Percentiles rank a stretch among this genome's conserved stretches.
Conservation (phyloP, 768 basidiomycete genomes). For the Russula abietina region DNA sequence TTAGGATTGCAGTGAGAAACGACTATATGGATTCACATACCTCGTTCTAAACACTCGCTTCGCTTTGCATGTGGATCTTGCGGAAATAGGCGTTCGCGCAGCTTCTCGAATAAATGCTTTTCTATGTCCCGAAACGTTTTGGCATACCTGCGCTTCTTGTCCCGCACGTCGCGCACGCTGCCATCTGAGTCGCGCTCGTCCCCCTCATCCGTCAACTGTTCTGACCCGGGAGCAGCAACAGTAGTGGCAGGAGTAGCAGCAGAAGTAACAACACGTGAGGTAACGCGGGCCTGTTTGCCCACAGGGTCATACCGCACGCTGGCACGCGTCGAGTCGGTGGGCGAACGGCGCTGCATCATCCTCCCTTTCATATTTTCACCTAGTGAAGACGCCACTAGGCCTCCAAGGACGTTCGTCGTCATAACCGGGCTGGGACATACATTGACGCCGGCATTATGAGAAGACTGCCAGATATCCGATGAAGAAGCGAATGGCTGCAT, state of each 20-base stretch:
- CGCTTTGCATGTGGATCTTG: conserved; percentile 23
- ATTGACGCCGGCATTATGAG: conserved; percentile 4
- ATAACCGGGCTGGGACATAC: conserved; percentile 2
- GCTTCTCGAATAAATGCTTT: conserved; percentile 21
- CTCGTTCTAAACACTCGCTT: conserved; percentile 22
- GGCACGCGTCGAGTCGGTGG: conserved; percentile 10
- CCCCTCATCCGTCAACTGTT: conserved; percentile 16
- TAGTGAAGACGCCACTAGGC: not conserved
- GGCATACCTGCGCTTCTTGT: conserved; percentile 23
- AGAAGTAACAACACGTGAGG: not conserved
- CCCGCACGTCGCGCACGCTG: conserved; percentile 18
- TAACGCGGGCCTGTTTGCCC: conserved; percentile 2
- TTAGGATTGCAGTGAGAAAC: not conserved
- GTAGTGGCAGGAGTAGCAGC: not conserved
- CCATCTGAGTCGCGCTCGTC: conserved; percentile 23
- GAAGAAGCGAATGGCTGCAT: conserved; percentile 8
- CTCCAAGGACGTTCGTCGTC: not conserved
- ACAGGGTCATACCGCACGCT: conserved; percentile 17
- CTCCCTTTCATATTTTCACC: conserved; percentile 5
- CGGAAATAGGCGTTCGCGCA: conserved; percentile 20
- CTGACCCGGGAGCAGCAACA: not conserved
- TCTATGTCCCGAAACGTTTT: conserved; percentile 21
- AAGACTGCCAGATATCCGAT: conserved; percentile 10
- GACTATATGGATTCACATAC: not conserved
- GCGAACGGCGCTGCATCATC: conserved; percentile 13